Percentiles rank a stretch among this genome's conserved stretches.
These are phyloP conservation scores for Phanerochaete sordida DNA, from an alignment of 768 basidiomycete genomes.

Conservation along the genomic window DNA sequence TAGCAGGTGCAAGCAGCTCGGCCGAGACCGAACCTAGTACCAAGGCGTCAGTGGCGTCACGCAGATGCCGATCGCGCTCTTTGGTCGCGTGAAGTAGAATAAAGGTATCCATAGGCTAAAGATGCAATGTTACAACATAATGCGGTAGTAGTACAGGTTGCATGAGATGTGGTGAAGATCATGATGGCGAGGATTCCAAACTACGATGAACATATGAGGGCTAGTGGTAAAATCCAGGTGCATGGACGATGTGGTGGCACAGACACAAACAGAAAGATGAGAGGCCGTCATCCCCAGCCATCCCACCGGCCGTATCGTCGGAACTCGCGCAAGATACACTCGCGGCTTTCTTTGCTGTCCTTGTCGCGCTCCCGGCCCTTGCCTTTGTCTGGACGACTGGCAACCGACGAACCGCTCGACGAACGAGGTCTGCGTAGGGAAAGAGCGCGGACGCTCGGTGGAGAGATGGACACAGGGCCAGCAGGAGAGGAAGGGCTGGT, in stretches of 20 bases:
- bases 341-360: conserved; percentile 56
- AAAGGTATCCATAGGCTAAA: neutral
- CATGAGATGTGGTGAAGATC: neutral
- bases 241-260: neutral
- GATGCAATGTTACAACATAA: neutral
- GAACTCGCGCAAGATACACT: conserved; percentile 73
- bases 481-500: conserved; percentile 21
- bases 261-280: neutral
- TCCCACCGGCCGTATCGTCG: conserved; percentile 86
- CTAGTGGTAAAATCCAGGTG: neutral
- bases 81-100: neutral
- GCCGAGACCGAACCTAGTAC: too few relatives aligned
- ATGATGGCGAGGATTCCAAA: neutral
- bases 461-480: conserved; percentile 19
- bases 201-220: neutral
- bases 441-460: conserved; percentile 38
- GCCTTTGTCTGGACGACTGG: conserved; percentile 44
- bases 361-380: conserved; percentile 62
- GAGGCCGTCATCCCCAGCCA: conserved; percentile 53
- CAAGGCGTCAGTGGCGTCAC: too few relatives aligned
- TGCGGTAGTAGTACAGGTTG: conserved; percentile 1
- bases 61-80: too few relatives aligned
- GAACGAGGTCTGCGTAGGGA: conserved; percentile 43
- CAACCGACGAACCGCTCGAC: conserved; percentile 51
- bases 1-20: neutral